These are phyloP conservation scores for Paramecium caudatum DNA, from an alignment of 73 alveolate species.

Conservation along the genomic window DNA sequence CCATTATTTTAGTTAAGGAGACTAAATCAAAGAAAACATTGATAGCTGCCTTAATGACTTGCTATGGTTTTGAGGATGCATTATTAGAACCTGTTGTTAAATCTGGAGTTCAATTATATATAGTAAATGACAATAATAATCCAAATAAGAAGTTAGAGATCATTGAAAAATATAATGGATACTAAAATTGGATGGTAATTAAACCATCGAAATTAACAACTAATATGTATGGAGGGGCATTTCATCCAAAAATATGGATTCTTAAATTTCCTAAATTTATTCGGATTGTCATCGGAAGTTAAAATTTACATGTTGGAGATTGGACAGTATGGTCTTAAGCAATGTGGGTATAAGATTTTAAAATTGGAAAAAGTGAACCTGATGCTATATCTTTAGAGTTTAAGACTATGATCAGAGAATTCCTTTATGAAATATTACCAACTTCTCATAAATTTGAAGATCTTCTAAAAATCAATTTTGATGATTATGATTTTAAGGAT, in stretches of 20 bases:
- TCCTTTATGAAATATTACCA: slow-evolving; percentile 63
- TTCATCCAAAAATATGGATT: slow-evolving; percentile 77
- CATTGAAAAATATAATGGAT: slow-evolving; percentile 57
- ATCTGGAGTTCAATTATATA: slow-evolving; percentile 1
- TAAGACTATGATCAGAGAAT: slow-evolving; percentile 12
- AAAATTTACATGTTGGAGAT: slow-evolving; percentile 75
- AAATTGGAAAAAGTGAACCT: slow-evolving; percentile 13
- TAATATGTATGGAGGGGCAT: slow-evolving; percentile 70
- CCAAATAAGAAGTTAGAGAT: not conserved
- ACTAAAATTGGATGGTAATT: slow-evolving; percentile 69
- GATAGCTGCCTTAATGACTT: slow-evolving; percentile 66
- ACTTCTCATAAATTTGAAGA: slow-evolving; percentile 35
- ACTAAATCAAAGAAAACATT: slow-evolving; percentile 40
- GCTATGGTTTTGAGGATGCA: slow-evolving; percentile 73
- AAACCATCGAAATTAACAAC: slow-evolving; percentile 64
- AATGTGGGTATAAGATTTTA: slow-evolving; percentile 73
- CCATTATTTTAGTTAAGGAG: not conserved
- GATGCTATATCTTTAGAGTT: slow-evolving; percentile 63
- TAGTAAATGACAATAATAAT: slow-evolving; percentile 46
- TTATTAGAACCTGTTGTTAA: slow-evolving; percentile 62
- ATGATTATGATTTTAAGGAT: slow-evolving; percentile 74
- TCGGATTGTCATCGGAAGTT: slow-evolving; percentile 74
- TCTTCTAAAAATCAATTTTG: slow-evolving; percentile 70
- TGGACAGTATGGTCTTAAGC: slow-evolving; percentile 77
- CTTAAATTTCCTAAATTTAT: slow-evolving; percentile 67